Percentiles rank a stretch among this genome's conserved stretches.
Evolutionary conservation across 768 basidiomycete genomes (phyloP).

Genomic region (Rhodotorula taiwanensis): DNA sequence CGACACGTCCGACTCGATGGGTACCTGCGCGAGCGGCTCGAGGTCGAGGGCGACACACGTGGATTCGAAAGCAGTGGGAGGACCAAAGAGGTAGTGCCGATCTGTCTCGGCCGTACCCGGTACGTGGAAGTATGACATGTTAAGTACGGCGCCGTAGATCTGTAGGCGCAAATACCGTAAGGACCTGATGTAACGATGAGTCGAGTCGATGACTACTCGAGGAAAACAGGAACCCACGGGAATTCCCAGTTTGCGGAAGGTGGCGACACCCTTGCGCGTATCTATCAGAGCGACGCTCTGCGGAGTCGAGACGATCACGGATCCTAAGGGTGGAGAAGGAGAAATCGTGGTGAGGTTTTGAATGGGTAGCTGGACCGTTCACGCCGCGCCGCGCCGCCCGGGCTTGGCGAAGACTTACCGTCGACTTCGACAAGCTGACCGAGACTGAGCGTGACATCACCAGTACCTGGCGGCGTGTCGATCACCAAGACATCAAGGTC

Average conservation of each 20-base stretch:
- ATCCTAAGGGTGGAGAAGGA: slow-evolving; percentile 51
- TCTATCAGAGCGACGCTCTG: slow-evolving; percentile 90
- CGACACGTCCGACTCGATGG: slow-evolving; percentile 70
- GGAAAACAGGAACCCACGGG: slow-evolving; percentile 55
- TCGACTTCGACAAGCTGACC: slow-evolving; percentile 79
- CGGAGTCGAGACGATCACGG: slow-evolving; percentile 89
- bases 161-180: slow-evolving; percentile 42
- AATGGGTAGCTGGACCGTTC: no score
- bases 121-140: slow-evolving; percentile 78
- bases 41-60: slow-evolving; percentile 56
- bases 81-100: slow-evolving; percentile 63
- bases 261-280: slow-evolving; percentile 82
- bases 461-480: slow-evolving; percentile 96
- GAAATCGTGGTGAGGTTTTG: no score
- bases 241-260: slow-evolving; percentile 80
- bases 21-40: slow-evolving; percentile 69
- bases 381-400: no score
- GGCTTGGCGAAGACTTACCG: slow-evolving; percentile 56
- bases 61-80: slow-evolving; percentile 57
- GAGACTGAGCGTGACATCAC: slow-evolving; percentile 86
- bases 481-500: slow-evolving; percentile 77
- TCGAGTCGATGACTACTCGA: not conserved
- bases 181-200: not conserved
- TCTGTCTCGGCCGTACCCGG: slow-evolving; percentile 55
- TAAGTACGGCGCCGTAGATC: slow-evolving; percentile 81